A percentile compares a stretch with the other conserved stretches of the same genome.
Conservation (phyloP, 495 filamentous ascomycete genomes). For the Emericellopsis terricola region DNA sequence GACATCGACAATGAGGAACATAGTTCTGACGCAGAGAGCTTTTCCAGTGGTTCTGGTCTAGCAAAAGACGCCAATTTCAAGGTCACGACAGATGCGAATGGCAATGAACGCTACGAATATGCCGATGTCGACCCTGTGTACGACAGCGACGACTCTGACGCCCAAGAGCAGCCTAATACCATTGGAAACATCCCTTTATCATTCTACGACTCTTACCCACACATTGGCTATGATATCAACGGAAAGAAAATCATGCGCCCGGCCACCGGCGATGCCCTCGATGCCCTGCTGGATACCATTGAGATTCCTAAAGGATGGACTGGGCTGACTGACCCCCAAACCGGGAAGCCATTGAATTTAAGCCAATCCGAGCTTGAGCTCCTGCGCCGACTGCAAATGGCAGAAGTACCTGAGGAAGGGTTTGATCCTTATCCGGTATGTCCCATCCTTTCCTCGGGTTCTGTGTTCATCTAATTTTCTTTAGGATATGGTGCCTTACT, state of each 20-base stretch:
- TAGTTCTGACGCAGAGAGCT: conserved; percentile 14
- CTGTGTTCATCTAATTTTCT: background rate
- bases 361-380: conserved; percentile 80
- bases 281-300: conserved; percentile 87
- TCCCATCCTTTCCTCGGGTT: conserved; percentile 1
- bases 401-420: conserved; percentile 70
- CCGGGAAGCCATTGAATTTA: conserved; percentile 78
- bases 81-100: conserved; percentile 36
- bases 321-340: conserved; percentile 79
- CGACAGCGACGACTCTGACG: conserved; percentile 86
- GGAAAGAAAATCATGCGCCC: conserved; percentile 95
- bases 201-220: conserved; percentile 94
- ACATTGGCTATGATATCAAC: conserved; percentile 98
- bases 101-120: conserved; percentile 41
- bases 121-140: conserved; percentile 88
- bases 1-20: conserved; percentile 18
- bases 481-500: conserved; percentile 76
- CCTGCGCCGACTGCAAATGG: conserved; percentile 74
- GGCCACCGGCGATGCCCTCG: conserved; percentile 81
- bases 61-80: conserved; percentile 36
- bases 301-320: conserved; percentile 98
- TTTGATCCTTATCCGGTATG: conserved; percentile 74
- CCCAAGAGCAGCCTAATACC: conserved; percentile 62
- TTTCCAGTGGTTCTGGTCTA: conserved; percentile 11
- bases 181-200: conserved; percentile 87